These are phyloP conservation scores for Ceriops decandra DNA, from an alignment of 345 rosid genomes.

Conservation along the genomic window DNA sequence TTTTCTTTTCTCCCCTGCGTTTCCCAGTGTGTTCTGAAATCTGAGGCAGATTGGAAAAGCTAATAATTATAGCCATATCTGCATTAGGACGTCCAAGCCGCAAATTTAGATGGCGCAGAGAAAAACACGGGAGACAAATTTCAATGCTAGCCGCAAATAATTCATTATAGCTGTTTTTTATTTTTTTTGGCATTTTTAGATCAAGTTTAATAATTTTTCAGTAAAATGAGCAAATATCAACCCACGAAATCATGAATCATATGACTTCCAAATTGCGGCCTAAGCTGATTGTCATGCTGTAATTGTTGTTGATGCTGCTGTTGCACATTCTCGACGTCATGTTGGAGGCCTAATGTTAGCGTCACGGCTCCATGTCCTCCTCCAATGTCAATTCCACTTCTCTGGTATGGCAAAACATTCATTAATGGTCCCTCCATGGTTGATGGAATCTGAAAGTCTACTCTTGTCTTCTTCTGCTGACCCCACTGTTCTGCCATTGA, in stretches of 20 bases:
- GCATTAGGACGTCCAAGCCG: neutral
- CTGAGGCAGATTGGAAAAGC: neutral
- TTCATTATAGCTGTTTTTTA: neutral
- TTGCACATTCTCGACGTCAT: slow-evolving; percentile 40
- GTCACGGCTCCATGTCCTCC: slow-evolving; percentile 47
- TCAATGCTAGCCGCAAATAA: too few relatives aligned
- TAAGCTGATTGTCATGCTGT: slow-evolving; percentile 35
- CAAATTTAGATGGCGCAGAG: neutral
- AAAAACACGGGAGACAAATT: neutral
- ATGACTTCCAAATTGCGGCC: slow-evolving; percentile 44
- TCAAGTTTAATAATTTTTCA: neutral
- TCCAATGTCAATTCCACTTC: slow-evolving; percentile 27
- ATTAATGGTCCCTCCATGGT: slow-evolving; percentile 36
- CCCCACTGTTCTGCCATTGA: slow-evolving; percentile 22
- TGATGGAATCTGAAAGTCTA: slow-evolving; percentile 30
- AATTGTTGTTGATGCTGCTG: slow-evolving; percentile 28
- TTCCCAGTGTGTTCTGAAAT: neutral
- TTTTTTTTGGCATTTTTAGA: neutral
- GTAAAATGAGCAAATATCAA: slow-evolving; percentile 12
- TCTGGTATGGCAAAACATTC: slow-evolving; percentile 38
- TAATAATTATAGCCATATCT: neutral
- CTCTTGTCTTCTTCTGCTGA: slow-evolving; percentile 43
- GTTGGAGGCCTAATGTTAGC: slow-evolving; percentile 53
- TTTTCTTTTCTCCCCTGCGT: neutral
- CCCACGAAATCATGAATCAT: slow-evolving; percentile 52